Evolutionary conservation across 2,329 filamentous ascomycete species (phyloP), one percentile per base, ranked within the genome.

Genomic region (Aureobasidium sp.): DNA sequence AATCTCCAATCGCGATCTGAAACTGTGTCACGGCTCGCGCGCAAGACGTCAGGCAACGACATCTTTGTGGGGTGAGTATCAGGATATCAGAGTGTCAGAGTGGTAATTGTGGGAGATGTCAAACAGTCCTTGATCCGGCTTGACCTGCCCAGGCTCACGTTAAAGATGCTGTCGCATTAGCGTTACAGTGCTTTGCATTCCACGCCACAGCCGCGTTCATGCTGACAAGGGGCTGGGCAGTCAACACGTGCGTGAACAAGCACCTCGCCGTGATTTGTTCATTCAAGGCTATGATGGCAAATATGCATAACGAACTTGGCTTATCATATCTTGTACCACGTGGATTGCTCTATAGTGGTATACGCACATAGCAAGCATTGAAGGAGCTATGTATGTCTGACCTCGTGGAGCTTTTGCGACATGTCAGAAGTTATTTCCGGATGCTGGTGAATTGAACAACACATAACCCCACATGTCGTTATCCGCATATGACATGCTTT

Each of bases 171-270:
- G 53, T 57, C 53, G 53, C 53, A 57, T 57, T 57, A 57, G 53
- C 53, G 53, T 57, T 57, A 57, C 53, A 57, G 53, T 42, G 42
- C 54, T 54, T 36, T 54, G 37, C 37, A 54, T 54, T n/a, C 13
- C 37, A 54, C 36, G 50, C 50, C 50, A 54, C 50, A 54, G 9
- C 50, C 50, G 39, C 48, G 54, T 25, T 25, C n/a, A 48, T 47
- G 29, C 30, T 39, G 54, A 39, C 54, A 58, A 48, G 54, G 29
- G 39, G 42, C 54, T 58, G 42, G 30, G 54, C 54, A 21, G 41
- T 32, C 30, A 30, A 47, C 54, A 58, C 54, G 54, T 57, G 53
- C 41, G n/a, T 45, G 39, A 45, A 44, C 34, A 45, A 34, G 53
- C 29, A 34, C 13, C 21, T 37, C 30, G 13, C 8, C 34, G 8